Base-by-base conservation (phyloP, 2,329 filamentous ascomycete genomes). In the Aquanectria penicillioides region DNA sequence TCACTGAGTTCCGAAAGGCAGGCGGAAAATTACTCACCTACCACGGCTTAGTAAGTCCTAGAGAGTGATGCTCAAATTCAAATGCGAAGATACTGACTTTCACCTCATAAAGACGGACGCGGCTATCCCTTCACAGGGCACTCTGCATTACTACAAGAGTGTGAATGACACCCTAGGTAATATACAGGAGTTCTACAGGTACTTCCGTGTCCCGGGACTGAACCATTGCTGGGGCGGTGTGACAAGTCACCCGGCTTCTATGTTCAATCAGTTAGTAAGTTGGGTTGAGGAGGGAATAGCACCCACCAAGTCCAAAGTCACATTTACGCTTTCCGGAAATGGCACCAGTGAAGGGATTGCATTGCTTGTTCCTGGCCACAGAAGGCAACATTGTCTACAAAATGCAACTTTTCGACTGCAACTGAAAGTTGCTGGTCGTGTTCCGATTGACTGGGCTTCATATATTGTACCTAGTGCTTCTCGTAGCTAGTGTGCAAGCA, bases 21-120 rank as follows among this genome's bases (percentile, higher is more conserved):
- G 52, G 52, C 6, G 44, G 52, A 12, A 56, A 56, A 2, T 15
- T 56, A 1, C n/a, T 56, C 13, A 48, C 43, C 8, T 56, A 41
- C 25, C 52, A 56, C 12, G 52, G 52, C 9, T 15, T 48, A 4
- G 44, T 56, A 49, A 41, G 52, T 22, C 15, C 12, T 7, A 46
- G 3, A 47, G 8, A 5, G 7, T 17, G 6, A 33, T 47, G 15
- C 4, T 25, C 8, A 3, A 18, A 18, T 6, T 18, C 33, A 18
- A 11, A 36, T 11, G 3, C 15, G 4, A 17, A 5, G n/a, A 18
- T 18, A 36, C n/a, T 36, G 6, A 36, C 12, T n/a, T n/a, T n/a
- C n/a, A n/a, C n/a, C n/a, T n/a, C n/a, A n/a, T n/a, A n/a, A n/a
- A 47, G 43, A 20, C 20, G 3, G 40, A 43, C 23, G 3, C 11